Evolutionary conservation across 2,329 filamentous ascomycete species (phyloP).

Genomic region (Juglanconis sp.): DNA sequence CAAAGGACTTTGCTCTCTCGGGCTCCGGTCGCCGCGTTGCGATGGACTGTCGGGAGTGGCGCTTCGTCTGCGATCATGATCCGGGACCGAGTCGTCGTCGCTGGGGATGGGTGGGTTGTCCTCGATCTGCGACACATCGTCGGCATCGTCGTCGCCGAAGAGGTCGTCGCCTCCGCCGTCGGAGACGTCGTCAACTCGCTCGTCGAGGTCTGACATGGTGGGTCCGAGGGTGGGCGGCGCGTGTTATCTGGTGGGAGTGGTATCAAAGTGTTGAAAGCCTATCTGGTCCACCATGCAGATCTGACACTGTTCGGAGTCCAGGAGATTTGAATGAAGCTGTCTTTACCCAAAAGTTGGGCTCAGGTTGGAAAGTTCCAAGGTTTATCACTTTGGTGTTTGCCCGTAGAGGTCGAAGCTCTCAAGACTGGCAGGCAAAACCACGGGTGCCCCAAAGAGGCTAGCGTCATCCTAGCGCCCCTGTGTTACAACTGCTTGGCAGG

Average conservation of each 20-base stretch:
- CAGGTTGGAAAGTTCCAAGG: not conserved
- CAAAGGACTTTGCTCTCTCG: conserved; percentile 20
- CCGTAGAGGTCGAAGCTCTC: not conserved
- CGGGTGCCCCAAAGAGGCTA: not conserved
- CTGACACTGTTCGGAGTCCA: no score
- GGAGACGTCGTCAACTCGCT: conserved; percentile 42
- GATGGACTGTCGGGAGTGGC: not conserved
- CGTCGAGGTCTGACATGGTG: conserved; percentile 56
- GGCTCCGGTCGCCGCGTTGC: conserved; percentile 32
- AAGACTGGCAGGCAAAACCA: not conserved
- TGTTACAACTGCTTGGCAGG: conserved; percentile 2
- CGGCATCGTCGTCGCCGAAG: conserved; percentile 60
- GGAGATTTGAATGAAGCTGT: not conserved
- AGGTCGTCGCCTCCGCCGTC: conserved; percentile 59
- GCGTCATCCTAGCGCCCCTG: not conserved
- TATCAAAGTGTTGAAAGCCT: not conserved
- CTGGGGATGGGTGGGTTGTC: conserved; percentile 29
- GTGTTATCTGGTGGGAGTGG: not conserved
- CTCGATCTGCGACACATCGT: conserved; percentile 48
- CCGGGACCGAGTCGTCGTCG: conserved; percentile 58
- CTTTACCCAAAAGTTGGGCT: not conserved
- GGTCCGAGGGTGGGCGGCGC: not conserved
- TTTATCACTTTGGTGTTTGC: not conserved
- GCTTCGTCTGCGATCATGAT: conserved; percentile 24
- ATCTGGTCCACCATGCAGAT: not conserved